Evolutionary conservation across 768 basidiomycete species (phyloP).

Genomic region (Symmetrospora coprosmae): DNA sequence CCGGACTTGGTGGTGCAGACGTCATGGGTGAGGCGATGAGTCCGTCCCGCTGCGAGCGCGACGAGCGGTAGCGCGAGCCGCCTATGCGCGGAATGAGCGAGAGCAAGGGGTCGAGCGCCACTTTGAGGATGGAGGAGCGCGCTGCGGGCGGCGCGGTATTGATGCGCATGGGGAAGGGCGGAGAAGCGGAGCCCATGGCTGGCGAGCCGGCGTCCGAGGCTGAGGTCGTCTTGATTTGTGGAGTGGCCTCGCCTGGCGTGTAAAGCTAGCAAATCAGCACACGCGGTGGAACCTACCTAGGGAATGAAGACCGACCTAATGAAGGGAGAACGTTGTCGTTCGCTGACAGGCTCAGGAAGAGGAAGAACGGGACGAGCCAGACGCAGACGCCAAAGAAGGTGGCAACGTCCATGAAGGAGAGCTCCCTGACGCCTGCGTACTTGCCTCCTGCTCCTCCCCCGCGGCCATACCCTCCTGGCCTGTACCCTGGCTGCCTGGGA

Average conservation of each 20-base stretch:
- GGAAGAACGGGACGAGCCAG: constrained; percentile 60
- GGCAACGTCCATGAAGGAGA: constrained; percentile 41
- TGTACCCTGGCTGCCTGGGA: neutral
- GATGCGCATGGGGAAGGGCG: neutral
- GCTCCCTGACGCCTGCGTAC: constrained; percentile 3
- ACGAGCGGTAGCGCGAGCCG: constrained; percentile 1
- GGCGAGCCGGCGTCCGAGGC: constrained; percentile 12
- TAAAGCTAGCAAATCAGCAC: too few species aligned
- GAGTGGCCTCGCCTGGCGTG: neutral
- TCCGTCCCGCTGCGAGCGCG: constrained; percentile 20
- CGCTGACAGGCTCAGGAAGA: constrained; percentile 88
- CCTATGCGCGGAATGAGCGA: constrained; percentile 18
- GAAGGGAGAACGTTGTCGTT: constrained; percentile 86
- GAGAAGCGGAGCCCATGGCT: neutral
- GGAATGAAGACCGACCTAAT: constrained; percentile 19
- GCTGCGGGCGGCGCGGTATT: neutral
- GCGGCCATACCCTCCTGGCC: constrained; percentile 8
- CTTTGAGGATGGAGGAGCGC: constrained; percentile 23
- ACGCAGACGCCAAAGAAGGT: constrained; percentile 44
- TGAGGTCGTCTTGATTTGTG: constrained; percentile 11
- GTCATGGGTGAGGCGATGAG: constrained; percentile 22
- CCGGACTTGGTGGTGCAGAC: constrained; percentile 8
- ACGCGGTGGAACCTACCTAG: too few species aligned
- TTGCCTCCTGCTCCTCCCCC: constrained; percentile 2
- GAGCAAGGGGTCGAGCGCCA: constrained; percentile 14